Evolutionary conservation across 2,329 filamentous ascomycete species (phyloP).

Genomic region (Ophiostoma angusticollis): DNA sequence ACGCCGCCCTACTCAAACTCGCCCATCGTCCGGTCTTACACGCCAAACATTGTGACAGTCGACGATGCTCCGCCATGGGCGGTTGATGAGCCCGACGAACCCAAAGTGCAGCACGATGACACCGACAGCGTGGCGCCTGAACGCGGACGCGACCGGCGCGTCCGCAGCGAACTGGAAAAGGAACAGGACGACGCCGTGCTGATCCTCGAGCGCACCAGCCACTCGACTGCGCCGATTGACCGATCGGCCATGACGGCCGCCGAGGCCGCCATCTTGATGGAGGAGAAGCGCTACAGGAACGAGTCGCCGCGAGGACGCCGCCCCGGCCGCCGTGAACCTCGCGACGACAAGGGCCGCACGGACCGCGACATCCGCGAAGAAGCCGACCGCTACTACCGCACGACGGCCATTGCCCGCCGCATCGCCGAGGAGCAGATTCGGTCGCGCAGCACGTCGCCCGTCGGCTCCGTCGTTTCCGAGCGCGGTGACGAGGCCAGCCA

Average conservation of each 20-base stretch:
- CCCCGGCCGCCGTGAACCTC: conserved; percentile 5
- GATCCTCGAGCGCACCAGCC: conserved; percentile 32
- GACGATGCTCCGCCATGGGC: conserved; percentile 14
- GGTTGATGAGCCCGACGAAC: conserved; percentile 24
- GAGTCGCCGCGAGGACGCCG: conserved; percentile 11
- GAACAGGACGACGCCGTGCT: conserved; percentile 34
- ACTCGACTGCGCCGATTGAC: conserved; percentile 35
- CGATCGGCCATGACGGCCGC: conserved; percentile 33
- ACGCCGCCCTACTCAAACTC: conserved; percentile 27
- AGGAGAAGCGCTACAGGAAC: conserved; percentile 23
- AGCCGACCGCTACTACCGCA: conserved; percentile 45
- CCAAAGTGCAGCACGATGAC: neutral
- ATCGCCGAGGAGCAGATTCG: conserved; percentile 41
- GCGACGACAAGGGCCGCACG: conserved; percentile 11
- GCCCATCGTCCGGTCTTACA: conserved; percentile 28
- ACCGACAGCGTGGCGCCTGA: neutral
- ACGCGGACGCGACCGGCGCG: conserved; percentile 1
- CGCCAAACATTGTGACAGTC: conserved; percentile 16
- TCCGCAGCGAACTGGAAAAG: conserved; percentile 30
- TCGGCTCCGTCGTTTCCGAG: conserved; percentile 40
- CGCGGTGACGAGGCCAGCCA: no score
- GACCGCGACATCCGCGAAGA: conserved; percentile 32
- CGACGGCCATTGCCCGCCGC: conserved; percentile 39
- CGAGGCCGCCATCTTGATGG: conserved; percentile 28
- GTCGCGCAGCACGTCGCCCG: conserved; percentile 37